Base-by-base conservation (phyloP, 2,329 filamentous ascomycete genomes). In the Hymenoscyphus fraxineus region DNA sequence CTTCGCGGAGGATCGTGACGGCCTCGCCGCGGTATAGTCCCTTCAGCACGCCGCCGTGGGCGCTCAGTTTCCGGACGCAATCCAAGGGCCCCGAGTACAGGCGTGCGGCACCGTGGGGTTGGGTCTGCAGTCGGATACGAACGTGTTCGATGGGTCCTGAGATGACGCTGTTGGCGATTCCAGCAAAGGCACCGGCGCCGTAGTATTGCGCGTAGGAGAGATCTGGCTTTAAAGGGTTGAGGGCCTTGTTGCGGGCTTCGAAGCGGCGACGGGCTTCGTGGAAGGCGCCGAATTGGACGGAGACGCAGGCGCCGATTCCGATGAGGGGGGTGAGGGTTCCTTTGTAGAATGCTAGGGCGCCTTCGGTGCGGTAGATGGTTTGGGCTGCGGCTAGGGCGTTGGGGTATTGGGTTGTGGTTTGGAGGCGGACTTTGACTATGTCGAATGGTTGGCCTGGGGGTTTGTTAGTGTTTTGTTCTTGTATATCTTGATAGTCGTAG, bases 241-340 rank as follows among this genome's bases (percentile, higher is more conserved):
- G 73, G 72, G 80, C 78, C 68, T 81, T 76, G 78, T 96, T 96
- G 69, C 84, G 83, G 56, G 85, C 81, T 80, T 98, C 94, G 76
- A 99, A 88, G 73, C 85, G 89, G 65, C 95, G 91, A 66, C 92
- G 91, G 9, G 94, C 93, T 75, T 90, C 89, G 82, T 97, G 93
- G 83, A 98, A 99, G 73, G 91, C 95, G 68, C 93, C 95, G 78
- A 99, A 99, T 82, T 99, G 95, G 73, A 99, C 90, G n/a, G 93
- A 97, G 57, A 95, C 93, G 77, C 95, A 99, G 71, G 95, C 95
- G 71, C 95, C 95, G 75, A 99, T 98, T 70, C 95, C 95, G 64
- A 99, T 86, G 63, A 99, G 83, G 0, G 95, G 95, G 5, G 95
- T 98, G 64, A 99, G 83, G 0, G 95, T 98, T 73, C 95, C 95